These are phyloP conservation scores for Schwanniomyces sp. DNA, from an alignment of 805 yeast genomes.

Conservation along the genomic window DNA sequence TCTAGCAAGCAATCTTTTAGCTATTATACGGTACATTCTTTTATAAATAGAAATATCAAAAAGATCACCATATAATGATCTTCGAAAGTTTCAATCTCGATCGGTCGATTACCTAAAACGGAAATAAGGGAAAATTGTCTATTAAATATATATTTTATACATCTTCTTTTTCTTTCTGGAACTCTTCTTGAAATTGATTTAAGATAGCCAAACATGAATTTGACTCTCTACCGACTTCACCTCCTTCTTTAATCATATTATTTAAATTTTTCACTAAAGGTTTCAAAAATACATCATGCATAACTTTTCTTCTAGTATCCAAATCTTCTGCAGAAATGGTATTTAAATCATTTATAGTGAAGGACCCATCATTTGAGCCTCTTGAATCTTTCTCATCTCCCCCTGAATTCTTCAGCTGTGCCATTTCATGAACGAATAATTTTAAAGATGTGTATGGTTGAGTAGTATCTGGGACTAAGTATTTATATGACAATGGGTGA, in stretches of 20 bases:
- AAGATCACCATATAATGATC: neutral
- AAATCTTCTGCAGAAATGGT: constrained; percentile 60
- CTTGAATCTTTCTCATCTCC: neutral
- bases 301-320: constrained; percentile 51
- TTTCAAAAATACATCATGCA: constrained; percentile 51
- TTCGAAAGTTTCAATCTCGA: neutral
- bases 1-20: neutral
- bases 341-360: constrained; percentile 38
- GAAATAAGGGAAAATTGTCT: neutral
- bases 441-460: constrained; percentile 66
- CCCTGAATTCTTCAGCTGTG: neutral
- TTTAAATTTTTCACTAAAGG: constrained; percentile 52
- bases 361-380: constrained; percentile 19
- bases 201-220: constrained; percentile 20
- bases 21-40: neutral
- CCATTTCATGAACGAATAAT: constrained; percentile 47
- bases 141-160: neutral
- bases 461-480: constrained; percentile 55
- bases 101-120: neutral
- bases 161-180: neutral
- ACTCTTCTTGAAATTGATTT: constrained; percentile 4
- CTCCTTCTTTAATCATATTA: constrained; percentile 64
- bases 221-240: constrained; percentile 61
- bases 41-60: neutral
- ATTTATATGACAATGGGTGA: constrained; percentile 52